Conservation (phyloP, 2,329 filamentous ascomycete genomes). For the Lasiodiplodia sp. region DNA sequence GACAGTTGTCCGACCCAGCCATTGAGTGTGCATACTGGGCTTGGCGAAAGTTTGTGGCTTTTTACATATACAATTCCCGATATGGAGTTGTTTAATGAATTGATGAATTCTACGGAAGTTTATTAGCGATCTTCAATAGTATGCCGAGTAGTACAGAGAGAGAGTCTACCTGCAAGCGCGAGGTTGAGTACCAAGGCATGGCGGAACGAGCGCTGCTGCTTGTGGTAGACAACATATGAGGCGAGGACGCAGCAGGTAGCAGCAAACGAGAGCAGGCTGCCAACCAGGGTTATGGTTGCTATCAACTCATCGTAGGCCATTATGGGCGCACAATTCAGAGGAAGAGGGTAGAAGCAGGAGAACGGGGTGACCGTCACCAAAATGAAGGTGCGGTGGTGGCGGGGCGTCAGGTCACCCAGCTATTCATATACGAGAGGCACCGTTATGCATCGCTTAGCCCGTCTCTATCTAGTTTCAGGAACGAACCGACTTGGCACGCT, state of each 20-base stretch:
- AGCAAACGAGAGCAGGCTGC: slow-evolving; percentile 36
- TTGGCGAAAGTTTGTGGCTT: slow-evolving; percentile 36
- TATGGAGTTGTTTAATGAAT: slow-evolving; percentile 53
- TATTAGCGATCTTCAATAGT: background rate
- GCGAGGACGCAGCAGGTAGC: slow-evolving; percentile 34
- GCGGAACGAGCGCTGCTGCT: slow-evolving; percentile 36
- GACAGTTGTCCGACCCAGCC: slow-evolving; percentile 56
- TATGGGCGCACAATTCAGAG: background rate
- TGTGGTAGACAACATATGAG: slow-evolving; percentile 34
- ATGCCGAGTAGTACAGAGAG: background rate
- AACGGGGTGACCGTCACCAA: background rate
- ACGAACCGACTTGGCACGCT: slow-evolving; percentile 3
- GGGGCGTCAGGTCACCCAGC: background rate
- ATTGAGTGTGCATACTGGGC: slow-evolving; percentile 51
- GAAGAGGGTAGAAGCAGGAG: background rate
- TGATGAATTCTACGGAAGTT: slow-evolving; percentile 50
- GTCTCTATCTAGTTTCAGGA: slow-evolving; percentile 17
- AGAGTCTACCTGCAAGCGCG: slow-evolving; percentile 34
- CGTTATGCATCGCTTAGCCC: slow-evolving; percentile 14
- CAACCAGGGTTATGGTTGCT: slow-evolving; percentile 34
- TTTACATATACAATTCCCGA: slow-evolving; percentile 49
- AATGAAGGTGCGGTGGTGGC: background rate
- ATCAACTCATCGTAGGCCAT: slow-evolving; percentile 22
- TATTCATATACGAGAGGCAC: slow-evolving; percentile 14
- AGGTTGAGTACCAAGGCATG: slow-evolving; percentile 38